phyloP scores from a whole-genome alignment of 176 grass and related monocot genomes.

The Zea luxurians region DNA sequence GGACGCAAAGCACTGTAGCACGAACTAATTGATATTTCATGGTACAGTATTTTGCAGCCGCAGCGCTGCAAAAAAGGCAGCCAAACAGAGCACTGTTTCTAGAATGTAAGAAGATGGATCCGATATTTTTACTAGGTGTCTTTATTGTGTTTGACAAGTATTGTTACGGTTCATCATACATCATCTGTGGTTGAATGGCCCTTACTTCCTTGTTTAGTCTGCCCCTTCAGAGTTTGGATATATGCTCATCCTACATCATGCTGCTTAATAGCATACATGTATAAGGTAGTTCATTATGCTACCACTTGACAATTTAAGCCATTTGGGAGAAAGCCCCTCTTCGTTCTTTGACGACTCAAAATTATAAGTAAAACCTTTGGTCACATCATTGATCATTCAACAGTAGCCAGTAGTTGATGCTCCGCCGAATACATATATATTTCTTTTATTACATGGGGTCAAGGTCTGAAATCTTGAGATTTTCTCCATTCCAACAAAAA shows the following conservation, averaged over 20 bases:
- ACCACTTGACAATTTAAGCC: background rate
- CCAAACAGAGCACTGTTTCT: background rate
- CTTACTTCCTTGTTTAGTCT: constrained; percentile 6
- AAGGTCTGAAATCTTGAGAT: constrained; percentile 24
- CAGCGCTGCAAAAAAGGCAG: too few species aligned
- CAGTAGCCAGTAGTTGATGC: background rate
- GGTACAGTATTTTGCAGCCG: too few species aligned
- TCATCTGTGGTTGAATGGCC: background rate
- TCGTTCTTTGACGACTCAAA: background rate
- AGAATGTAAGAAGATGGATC: background rate
- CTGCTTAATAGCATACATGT: constrained; percentile 3
- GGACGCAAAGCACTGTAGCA: too few species aligned
- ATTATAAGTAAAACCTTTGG: background rate
- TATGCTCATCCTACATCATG: background rate
- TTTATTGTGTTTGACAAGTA: constrained; percentile 29
- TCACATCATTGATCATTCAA: constrained; percentile 17
- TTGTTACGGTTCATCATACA: constrained; percentile 5
- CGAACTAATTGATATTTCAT: too few species aligned
- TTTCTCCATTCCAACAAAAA: constrained; percentile 45
- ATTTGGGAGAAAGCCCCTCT: background rate
- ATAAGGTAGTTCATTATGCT: background rate
- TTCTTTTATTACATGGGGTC: background rate
- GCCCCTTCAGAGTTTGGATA: background rate
- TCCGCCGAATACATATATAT: background rate
- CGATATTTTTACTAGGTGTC: background rate